Base-by-base conservation (phyloP, 2,329 filamentous ascomycete genomes). In the Colletotrichum sp. region DNA sequence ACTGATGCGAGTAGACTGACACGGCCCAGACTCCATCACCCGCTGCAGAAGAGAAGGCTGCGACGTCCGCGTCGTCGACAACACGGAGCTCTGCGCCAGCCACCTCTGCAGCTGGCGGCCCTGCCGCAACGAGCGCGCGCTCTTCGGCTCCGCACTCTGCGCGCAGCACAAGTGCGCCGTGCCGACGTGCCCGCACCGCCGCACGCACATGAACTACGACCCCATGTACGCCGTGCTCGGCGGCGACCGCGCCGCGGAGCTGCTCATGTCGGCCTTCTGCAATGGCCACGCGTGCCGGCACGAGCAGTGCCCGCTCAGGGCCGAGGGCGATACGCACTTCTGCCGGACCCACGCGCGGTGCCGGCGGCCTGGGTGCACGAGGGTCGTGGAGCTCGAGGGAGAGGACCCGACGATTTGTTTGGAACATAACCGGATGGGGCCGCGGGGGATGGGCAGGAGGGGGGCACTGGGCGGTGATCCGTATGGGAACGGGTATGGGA, bases 161-260 rank as follows among this genome's bases (percentile, higher is more conserved):
- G 32, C 52, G n/a, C 59, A 61, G 55, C 81, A 82, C 74, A 78
- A 79, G 67, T 82, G 81, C 76, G 59, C 73, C n/a, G 75, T 77
- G 8, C 18, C 48, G 18, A 63, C 24, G 8, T 82, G 81, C 60
- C 72, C 72, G 39, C 75, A 78, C 48, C 66, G 59, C 26, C 68
- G 72, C 2, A 60, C 26, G 5, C 34, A 34, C 48, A 67, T 71
- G 52, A 61, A 28, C 18, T 13, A 57, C 24, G 66, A 63, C 16
- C 21, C 34, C 13, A 55, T 67, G 64, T 52, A 30, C 32, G 67
- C 61, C 3, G 16, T 64, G 32, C 61, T 64, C 3, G 73, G 59
- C 16, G 39, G 16, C 1, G 39, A 57, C 28, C 72, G 67, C 28
- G 61, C 48, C 30, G 12, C 55, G 24, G n/a, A 32, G 12, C 67